Conservation (phyloP, 345 rosid species). For the Sisymbrium irio region DNA sequence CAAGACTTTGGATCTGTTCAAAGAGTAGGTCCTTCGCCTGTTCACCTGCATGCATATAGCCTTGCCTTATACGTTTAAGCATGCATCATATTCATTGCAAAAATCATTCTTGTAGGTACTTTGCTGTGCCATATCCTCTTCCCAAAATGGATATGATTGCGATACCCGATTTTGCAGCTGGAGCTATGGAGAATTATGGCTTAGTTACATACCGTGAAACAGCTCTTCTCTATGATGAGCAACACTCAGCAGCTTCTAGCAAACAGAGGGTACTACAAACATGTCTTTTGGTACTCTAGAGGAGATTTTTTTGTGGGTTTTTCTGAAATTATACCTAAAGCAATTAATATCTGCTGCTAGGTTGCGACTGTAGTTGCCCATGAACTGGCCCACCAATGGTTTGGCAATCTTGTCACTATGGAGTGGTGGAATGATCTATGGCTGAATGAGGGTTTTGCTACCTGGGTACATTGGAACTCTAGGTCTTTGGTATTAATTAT, state of each 20-base stretch:
- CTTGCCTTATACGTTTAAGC: background rate
- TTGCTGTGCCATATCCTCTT: slow-evolving; percentile 83
- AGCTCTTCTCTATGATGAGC: slow-evolving; percentile 85
- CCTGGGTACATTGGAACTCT: slow-evolving; percentile 69
- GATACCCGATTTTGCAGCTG: slow-evolving; percentile 95
- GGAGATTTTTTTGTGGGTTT: background rate
- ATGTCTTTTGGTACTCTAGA: slow-evolving; percentile 5
- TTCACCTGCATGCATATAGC: slow-evolving; percentile 12
- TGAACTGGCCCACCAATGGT: slow-evolving; percentile 99
- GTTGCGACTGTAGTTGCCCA: slow-evolving; percentile 95
- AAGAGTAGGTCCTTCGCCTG: slow-evolving; percentile 52
- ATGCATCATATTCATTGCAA: background rate
- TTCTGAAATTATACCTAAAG: slow-evolving; percentile 11
- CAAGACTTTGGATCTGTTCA: slow-evolving; percentile 77
- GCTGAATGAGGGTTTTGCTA: slow-evolving; percentile 99
- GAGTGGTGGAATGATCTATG: slow-evolving; percentile 99
- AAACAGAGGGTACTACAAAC: slow-evolving; percentile 76
- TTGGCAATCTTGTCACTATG: slow-evolving; percentile 99
- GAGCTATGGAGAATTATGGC: slow-evolving; percentile 99
- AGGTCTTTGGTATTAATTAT: slow-evolving; percentile 4
- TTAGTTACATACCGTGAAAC: slow-evolving; percentile 93
- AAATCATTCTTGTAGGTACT: slow-evolving; percentile 53
- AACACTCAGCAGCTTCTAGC: slow-evolving; percentile 94
- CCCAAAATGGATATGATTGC: slow-evolving; percentile 98
- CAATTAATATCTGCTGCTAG: slow-evolving; percentile 39